Percentiles rank a stretch among this genome's conserved stretches.
Conservation (phyloP, 23 red algal genomes). For the Agarophyton chilense region DNA sequence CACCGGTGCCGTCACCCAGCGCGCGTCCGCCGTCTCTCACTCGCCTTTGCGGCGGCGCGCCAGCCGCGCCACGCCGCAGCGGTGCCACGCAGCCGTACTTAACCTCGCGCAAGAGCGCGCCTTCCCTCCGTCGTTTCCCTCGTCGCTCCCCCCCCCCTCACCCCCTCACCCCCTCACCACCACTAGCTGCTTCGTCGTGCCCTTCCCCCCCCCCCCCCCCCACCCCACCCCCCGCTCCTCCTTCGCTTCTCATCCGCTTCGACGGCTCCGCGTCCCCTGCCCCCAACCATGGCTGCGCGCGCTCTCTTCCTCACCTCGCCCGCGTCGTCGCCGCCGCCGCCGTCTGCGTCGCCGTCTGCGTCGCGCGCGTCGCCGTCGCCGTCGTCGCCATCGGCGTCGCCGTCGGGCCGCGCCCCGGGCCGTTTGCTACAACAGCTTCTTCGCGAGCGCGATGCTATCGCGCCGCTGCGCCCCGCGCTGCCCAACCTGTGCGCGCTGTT, state of each 20-base stretch:
- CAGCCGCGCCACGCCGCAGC: neutral
- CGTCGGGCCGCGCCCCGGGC: neutral
- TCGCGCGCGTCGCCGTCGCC: neutral
- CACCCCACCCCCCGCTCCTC: neutral
- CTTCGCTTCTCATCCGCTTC: neutral
- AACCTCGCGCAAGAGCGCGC: neutral
- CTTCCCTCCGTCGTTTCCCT: neutral
- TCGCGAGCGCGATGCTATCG: slow-evolving; percentile 48
- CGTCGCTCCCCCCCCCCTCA: neutral
- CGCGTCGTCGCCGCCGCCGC: neutral
- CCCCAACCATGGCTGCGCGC: neutral
- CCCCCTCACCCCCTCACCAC: neutral
- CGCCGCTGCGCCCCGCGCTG: slow-evolving; percentile 21
- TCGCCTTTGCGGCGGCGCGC: no score
- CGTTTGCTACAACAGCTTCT: slow-evolving; percentile 3
- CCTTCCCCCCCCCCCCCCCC: neutral
- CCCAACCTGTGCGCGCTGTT: slow-evolving; percentile 47
- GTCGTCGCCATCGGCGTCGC: neutral
- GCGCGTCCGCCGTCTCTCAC: no score
- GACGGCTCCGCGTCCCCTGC: neutral
- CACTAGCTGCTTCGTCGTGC: no score
- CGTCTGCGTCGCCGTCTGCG: neutral
- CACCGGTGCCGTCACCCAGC: no score
- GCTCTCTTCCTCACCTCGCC: neutral
- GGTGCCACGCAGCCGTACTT: neutral